Evolutionary conservation across 2,329 filamentous ascomycete species (phyloP).

Genomic region (Ascomycota sp.): DNA sequence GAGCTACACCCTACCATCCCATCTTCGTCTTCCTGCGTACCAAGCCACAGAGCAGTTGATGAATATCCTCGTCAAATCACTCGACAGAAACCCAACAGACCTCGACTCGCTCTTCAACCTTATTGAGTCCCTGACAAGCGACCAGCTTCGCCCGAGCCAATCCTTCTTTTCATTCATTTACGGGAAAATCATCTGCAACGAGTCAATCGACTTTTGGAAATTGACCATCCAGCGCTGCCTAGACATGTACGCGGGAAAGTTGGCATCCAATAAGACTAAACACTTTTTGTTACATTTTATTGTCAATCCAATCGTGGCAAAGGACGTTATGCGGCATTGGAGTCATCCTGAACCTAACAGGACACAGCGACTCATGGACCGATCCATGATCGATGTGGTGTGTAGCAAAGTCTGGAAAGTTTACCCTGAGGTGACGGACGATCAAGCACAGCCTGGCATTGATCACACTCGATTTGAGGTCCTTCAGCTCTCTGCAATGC

Average conservation of each 20-base stretch:
- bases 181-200: slow-evolving; percentile 56
- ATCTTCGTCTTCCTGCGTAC: slow-evolving; percentile 61
- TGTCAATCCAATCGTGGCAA: slow-evolving; percentile 86
- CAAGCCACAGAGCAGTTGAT: slow-evolving; percentile 80
- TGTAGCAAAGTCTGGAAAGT: slow-evolving; percentile 88
- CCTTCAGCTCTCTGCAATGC: slow-evolving; percentile 76
- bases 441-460: slow-evolving; percentile 62
- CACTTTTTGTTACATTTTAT: slow-evolving; percentile 79
- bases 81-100: slow-evolving; percentile 52
- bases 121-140: slow-evolving; percentile 61
- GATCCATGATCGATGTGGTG: slow-evolving; percentile 67
- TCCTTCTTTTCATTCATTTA: slow-evolving; percentile 67
- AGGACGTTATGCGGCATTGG: slow-evolving; percentile 80
- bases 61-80: slow-evolving; percentile 58
- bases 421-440: slow-evolving; percentile 58
- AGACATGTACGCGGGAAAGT: slow-evolving; percentile 62
- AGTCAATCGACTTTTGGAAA: slow-evolving; percentile 71
- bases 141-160: slow-evolving; percentile 59
- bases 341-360: slow-evolving; percentile 30
- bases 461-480: slow-evolving; percentile 94
- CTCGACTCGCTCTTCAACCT: slow-evolving; percentile 67
- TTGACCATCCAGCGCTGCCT: slow-evolving; percentile 64
- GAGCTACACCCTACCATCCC: slow-evolving; percentile 43
- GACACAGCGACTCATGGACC: slow-evolving; percentile 58
- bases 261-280: slow-evolving; percentile 69